A percentile compares a stretch with the other conserved stretches of the same genome.
These are phyloP conservation scores for Podaxis sp. DNA, from an alignment of 768 basidiomycete genomes.

Conservation along the genomic window DNA sequence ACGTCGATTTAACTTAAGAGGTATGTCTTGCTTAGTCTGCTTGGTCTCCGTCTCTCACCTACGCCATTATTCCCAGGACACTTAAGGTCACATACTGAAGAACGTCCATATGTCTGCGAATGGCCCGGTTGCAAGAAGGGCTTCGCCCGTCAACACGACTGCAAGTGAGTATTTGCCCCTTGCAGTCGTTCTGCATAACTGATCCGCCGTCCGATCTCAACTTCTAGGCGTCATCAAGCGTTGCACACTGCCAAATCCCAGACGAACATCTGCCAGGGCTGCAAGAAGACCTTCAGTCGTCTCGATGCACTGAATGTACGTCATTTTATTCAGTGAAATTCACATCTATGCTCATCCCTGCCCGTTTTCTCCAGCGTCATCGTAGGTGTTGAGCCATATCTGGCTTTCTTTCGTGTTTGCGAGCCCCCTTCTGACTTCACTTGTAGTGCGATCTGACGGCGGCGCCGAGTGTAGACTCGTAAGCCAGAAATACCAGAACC, in stretches of 20 bases:
- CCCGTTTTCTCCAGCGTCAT: constrained; percentile 58
- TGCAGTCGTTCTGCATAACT: constrained; percentile 12
- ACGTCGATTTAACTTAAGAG: constrained; percentile 84
- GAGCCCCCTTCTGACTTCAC: constrained; percentile 19
- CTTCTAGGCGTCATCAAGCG: constrained; percentile 79
- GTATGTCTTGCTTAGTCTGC: constrained; percentile 34
- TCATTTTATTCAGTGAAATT: constrained; percentile 23
- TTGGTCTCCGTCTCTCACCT: constrained; percentile 13
- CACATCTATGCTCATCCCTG: constrained; percentile 8
- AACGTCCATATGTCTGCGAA: constrained; percentile 90
- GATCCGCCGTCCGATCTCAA: constrained; percentile 1
- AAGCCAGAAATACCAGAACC: constrained; percentile 37
- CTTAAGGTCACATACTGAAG: constrained; percentile 92
- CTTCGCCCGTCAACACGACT: constrained; percentile 94
- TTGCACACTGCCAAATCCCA: constrained; percentile 83
- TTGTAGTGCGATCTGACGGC: constrained; percentile 78
- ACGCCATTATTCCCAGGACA: constrained; percentile 57
- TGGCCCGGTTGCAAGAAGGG: constrained; percentile 95
- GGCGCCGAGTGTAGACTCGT: constrained; percentile 71
- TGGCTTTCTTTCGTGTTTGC: constrained; percentile 20
- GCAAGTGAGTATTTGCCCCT: constrained; percentile 67
- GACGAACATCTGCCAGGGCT: constrained; percentile 85
- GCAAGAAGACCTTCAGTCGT: constrained; percentile 92
- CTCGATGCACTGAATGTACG: constrained; percentile 93
- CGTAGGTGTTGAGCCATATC: constrained; percentile 48